Conservation (phyloP, 1,284 basidiomycete genomes). For the Mycosarcoma maydis region DNA sequence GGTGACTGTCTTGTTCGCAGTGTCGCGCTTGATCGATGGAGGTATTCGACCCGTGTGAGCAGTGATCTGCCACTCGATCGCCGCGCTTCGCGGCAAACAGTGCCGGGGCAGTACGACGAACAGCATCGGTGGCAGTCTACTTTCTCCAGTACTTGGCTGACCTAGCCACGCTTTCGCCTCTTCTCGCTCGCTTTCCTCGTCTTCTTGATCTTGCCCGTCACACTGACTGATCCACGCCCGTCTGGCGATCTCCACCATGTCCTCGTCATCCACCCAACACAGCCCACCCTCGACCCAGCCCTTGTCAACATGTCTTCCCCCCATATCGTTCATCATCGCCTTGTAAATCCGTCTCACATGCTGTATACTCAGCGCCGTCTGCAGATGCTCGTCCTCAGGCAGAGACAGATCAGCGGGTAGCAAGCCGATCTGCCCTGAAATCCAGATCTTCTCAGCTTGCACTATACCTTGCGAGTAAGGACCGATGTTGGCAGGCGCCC, state of each 20-base stretch:
- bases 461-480: constrained; percentile 94
- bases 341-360: constrained; percentile 78
- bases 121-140: constrained; percentile 41
- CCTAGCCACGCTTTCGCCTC: constrained; percentile 24
- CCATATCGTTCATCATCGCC: constrained; percentile 50
- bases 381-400: constrained; percentile 71
- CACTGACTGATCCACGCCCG: constrained; percentile 17
- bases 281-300: constrained; percentile 63
- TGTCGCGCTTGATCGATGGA: neutral
- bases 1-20: neutral
- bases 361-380: constrained; percentile 81
- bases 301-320: constrained; percentile 21
- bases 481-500: constrained; percentile 99
- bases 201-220: constrained; percentile 6
- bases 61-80: constrained; percentile 64
- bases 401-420: constrained; percentile 79
- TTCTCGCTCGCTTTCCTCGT: constrained; percentile 14
- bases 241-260: constrained; percentile 8
- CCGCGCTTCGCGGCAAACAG: constrained; percentile 48
- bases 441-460: constrained; percentile 79
- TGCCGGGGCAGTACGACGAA: constrained; percentile 36
- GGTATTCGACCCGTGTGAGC: constrained; percentile 52
- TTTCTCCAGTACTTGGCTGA: neutral
- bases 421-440: constrained; percentile 95
- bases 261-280: constrained; percentile 58